Conservation (phyloP, 148 eudicot genomes). For the Rhododendron williamsianum region DNA sequence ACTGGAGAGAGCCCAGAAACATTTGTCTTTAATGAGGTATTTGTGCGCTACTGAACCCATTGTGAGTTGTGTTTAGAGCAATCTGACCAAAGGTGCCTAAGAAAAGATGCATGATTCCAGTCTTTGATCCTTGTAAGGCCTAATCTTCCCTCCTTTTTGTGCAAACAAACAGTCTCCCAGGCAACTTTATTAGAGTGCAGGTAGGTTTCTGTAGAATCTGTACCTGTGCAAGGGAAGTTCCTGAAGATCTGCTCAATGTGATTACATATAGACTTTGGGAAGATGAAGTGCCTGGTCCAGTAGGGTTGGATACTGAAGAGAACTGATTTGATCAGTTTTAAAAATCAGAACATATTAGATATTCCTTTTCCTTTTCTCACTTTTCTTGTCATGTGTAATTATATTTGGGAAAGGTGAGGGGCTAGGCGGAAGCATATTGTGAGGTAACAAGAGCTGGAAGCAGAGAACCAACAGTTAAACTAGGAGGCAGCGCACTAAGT, state of each 20-base stretch:
- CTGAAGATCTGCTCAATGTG: neutral
- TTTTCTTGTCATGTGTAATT: neutral
- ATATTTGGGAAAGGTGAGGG: neutral
- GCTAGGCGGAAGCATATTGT: neutral
- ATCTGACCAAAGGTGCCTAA: neutral
- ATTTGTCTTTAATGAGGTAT: neutral
- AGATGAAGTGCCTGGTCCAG: neutral
- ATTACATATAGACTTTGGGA: too few species aligned
- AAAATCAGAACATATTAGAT: neutral
- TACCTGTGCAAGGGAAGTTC: neutral
- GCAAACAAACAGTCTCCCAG: neutral
- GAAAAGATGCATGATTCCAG: neutral
- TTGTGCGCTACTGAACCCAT: neutral
- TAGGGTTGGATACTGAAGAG: neutral
- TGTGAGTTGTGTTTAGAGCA: neutral
- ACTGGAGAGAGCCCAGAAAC: neutral
- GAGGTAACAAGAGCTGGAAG: neutral
- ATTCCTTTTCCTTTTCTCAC: neutral
- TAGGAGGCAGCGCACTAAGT: neutral
- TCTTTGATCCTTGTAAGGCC: neutral
- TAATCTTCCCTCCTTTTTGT: neutral
- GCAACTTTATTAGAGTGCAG: neutral
- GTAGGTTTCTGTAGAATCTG: neutral
- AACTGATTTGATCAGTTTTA: neutral
- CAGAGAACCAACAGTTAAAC: neutral